phyloP scores from a whole-genome alignment of 2,329 filamentous ascomycete genomes.

The Phyllosticta paracitricarpa region DNA sequence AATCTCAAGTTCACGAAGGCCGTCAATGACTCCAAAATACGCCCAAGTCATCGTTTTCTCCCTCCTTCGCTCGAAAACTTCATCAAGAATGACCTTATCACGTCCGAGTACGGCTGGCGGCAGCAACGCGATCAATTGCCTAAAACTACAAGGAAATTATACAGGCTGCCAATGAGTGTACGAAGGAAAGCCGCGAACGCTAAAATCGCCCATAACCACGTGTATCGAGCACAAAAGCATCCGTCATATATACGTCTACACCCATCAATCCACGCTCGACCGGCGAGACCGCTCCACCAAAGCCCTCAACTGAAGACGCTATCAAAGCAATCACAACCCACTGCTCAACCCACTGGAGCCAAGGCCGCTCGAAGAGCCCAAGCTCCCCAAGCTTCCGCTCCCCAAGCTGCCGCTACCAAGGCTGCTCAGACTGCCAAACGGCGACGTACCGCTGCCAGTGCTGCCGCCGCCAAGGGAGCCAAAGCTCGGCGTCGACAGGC shows the following conservation, averaged over 20 bases:
- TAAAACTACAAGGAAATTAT: not conserved
- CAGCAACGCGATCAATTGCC: not conserved
- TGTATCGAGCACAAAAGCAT: not conserved
- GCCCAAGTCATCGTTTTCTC: no score
- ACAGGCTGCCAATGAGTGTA: not conserved
- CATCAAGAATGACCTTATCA: no score
- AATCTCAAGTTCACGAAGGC: no score
- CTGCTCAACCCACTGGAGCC: not conserved
- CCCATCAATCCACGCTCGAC: no score
- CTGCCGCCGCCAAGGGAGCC: not conserved
- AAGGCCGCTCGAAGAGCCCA: not conserved
- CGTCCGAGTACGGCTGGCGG: no score
- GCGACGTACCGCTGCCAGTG: not conserved
- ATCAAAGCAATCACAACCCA: not conserved
- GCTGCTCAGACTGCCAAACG: not conserved
- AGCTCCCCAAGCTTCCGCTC: not conserved
- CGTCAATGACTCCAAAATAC: no score
- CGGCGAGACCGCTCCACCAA: not conserved
- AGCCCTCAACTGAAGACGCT: not conserved
- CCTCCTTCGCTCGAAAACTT: no score
- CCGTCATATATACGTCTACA: not conserved
- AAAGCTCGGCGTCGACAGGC: not conserved
- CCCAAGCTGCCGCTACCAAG: not conserved
- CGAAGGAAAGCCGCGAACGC: not conserved
- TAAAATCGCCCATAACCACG: not conserved